A percentile compares a stretch with the other conserved stretches of the same genome.
Conservation (phyloP, 495 filamentous ascomycete species). For the Venustampulla echinocandica region DNA sequence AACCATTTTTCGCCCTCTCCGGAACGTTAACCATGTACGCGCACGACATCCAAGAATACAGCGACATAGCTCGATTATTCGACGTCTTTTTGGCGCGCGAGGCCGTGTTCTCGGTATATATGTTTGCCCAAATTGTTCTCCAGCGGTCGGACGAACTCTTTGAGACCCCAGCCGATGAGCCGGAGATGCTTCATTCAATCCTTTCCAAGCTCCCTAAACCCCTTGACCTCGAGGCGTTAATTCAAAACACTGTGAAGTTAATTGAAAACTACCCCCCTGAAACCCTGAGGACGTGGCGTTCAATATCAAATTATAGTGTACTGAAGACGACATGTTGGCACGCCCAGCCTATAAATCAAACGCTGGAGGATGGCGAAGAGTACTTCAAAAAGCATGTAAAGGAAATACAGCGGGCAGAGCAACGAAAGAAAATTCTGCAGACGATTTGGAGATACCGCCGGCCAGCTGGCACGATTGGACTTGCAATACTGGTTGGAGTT, state of each 20-base stretch:
- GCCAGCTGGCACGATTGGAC: constrained; percentile 45
- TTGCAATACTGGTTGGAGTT: constrained; percentile 56
- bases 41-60: constrained; percentile 86
- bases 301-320: constrained; percentile 65
- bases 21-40: constrained; percentile 92
- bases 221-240: constrained; percentile 73
- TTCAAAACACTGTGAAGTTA: constrained; percentile 52
- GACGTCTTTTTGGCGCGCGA: constrained; percentile 82
- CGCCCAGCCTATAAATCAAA: constrained; percentile 33
- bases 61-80: constrained; percentile 78
- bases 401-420: constrained; percentile 57
- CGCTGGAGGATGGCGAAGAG: constrained; percentile 48
- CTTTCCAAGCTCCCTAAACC: constrained; percentile 80
- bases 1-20: constrained; percentile 86
- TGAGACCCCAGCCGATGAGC: constrained; percentile 72
- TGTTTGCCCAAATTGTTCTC: constrained; percentile 83
- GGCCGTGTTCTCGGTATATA: constrained; percentile 77
- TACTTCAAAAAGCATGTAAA: constrained; percentile 61
- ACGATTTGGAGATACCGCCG: constrained; percentile 51
- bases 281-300: constrained; percentile 59
- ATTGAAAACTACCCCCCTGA: constrained; percentile 66
- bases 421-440: constrained; percentile 41
- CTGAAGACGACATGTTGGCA: constrained; percentile 66
- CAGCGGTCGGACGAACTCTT: constrained; percentile 72
- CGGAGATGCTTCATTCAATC: constrained; percentile 86